Evolutionary conservation across 495 filamentous ascomycete genomes (phyloP).

Genomic region (Trichoderma reesei): DNA sequence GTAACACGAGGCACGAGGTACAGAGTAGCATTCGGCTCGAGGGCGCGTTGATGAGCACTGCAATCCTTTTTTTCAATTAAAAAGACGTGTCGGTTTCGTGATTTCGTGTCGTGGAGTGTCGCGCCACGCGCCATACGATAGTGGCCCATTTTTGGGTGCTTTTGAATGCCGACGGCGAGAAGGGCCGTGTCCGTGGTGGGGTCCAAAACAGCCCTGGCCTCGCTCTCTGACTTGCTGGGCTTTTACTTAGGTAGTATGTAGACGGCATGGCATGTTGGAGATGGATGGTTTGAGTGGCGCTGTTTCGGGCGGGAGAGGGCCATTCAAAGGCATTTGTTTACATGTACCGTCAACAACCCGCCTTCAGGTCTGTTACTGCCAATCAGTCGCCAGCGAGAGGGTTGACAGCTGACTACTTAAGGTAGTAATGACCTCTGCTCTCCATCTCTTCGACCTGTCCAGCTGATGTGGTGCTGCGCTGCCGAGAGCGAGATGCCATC

Average conservation of each 20-base stretch:
- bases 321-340: neutral
- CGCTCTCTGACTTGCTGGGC: neutral
- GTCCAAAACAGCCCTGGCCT: neutral
- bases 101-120: constrained; percentile 14
- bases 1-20: neutral
- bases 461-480: too few relatives aligned
- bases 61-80: constrained; percentile 15
- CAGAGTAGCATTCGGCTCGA: neutral
- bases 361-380: neutral
- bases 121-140: neutral
- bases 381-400: neutral
- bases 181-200: neutral
- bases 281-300: too few relatives aligned
- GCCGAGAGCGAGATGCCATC: too few relatives aligned
- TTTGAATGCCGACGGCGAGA: neutral
- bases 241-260: too few relatives aligned
- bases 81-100: constrained; percentile 18
- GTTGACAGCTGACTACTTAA: neutral
- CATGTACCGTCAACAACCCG: neutral
- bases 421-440: too few relatives aligned
- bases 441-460: too few relatives aligned
- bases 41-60: constrained; percentile 20
- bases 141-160: neutral
- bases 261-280: too few relatives aligned
- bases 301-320: too few relatives aligned